Base-by-base conservation (phyloP, 805 yeast species). In the Kurtzmaniella fragi region DNA sequence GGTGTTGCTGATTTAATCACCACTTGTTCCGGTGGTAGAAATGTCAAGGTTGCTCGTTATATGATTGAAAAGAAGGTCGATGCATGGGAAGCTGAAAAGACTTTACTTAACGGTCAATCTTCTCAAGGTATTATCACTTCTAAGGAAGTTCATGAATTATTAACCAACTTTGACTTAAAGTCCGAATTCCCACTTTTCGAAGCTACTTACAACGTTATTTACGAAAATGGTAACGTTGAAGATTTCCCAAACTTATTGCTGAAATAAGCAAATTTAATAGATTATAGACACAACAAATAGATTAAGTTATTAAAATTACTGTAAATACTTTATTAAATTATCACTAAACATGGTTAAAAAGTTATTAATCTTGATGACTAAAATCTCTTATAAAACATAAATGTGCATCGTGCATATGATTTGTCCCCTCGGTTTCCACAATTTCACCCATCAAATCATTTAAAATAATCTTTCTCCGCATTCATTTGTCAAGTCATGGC, bases 1-100 rank as follows among this genome's bases (percentile, higher is more conserved):
- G 74, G 74, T 52, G 74, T 69, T 12, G 74, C 74, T 36, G 74
- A 69, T 54, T 61, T 69, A 47, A 68, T 69, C 52, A 69, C 74
- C 37, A 67, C 73, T 34, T 69, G 74, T 50, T 50, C 71, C 29
- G 74, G 73, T 39, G 74, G 74, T 35, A 63, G 74, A 59, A 69
- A 69, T 52, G 73, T 68, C 42, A 66, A 63, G 56, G 70, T 69
- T 29, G 74, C 69, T 12, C 63, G 67, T 44, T 64, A 66, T 50
- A 69, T 69, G 74, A 61, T 70, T 27, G 60, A 66, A 57, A 61
- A 69, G 34, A 66, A 67, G 17, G 67, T 56, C 16, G 55, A 56
- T 31, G 73, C 73, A 14, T 50, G 57, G 59, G 70, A 56, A 34
- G 73, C 73, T 27, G 74, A 69, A 53, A 63, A 61, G 53, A 62